Percentiles rank a stretch among this genome's conserved stretches.
Conservation (phyloP, 2,329 filamentous ascomycete species). For the Tolypocladium tundrense region DNA sequence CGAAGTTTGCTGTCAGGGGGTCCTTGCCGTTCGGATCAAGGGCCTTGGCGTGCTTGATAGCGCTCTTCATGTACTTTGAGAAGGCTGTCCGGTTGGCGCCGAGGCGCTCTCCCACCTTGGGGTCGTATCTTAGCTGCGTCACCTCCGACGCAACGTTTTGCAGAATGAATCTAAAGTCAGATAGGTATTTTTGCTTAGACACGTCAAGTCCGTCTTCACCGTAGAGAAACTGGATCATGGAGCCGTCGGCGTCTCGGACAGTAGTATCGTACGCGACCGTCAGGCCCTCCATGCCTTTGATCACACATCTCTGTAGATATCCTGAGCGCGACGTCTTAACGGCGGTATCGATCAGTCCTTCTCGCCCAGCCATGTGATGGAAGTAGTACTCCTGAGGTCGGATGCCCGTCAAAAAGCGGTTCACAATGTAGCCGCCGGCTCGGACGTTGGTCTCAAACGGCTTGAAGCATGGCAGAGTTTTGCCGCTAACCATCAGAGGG, state of each 20-base stretch:
- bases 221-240: constrained; percentile 89
- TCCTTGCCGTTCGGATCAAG: constrained; percentile 53
- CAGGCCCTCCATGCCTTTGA: constrained; percentile 97
- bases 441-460: constrained; percentile 82
- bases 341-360: constrained; percentile 96
- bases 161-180: constrained; percentile 81
- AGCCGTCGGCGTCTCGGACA: constrained; percentile 87
- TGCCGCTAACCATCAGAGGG: constrained; percentile 95
- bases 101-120: constrained; percentile 33
- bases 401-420: constrained; percentile 96
- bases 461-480: constrained; percentile 87
- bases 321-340: constrained; percentile 97
- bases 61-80: constrained; percentile 71
- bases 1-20: constrained; percentile 62
- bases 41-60: constrained; percentile 59
- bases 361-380: constrained; percentile 97
- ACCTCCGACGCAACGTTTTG: constrained; percentile 77
- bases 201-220: constrained; percentile 94
- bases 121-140: constrained; percentile 60
- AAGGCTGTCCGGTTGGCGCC: constrained; percentile 47
- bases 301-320: constrained; percentile 90
- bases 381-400: constrained; percentile 98
- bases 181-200: constrained; percentile 85
- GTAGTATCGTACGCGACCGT: constrained; percentile 89
- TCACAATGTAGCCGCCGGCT: constrained; percentile 87